Evolutionary conservation across 2,329 filamentous ascomycete genomes (phyloP).

Genomic region (Zopfia rhizophila): DNA sequence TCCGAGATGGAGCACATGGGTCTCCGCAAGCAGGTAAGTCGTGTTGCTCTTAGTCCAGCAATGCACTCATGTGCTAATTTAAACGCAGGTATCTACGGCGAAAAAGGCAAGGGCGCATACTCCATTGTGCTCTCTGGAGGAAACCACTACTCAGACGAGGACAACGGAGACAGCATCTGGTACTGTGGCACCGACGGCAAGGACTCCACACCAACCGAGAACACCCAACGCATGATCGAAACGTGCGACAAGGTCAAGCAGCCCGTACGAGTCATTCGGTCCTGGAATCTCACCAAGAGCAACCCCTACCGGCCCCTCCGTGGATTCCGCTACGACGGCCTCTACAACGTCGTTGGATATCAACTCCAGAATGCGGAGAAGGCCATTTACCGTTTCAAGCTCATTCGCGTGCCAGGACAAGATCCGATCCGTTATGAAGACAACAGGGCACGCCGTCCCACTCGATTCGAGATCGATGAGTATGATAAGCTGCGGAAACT

Average conservation of each 20-base stretch:
- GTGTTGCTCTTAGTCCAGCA: not conserved
- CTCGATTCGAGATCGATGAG: constrained; percentile 37
- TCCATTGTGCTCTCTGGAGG: constrained; percentile 65
- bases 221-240: constrained; percentile 58
- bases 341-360: constrained; percentile 60
- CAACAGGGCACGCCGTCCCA: constrained; percentile 56
- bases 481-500: constrained; percentile 41
- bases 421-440: constrained; percentile 59
- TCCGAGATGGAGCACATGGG: constrained; percentile 67
- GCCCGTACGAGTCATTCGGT: constrained; percentile 64
- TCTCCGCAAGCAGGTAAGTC: constrained; percentile 53
- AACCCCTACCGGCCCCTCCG: constrained; percentile 57
- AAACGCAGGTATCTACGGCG: constrained; percentile 59
- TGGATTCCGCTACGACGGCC: constrained; percentile 68
- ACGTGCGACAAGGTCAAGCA: constrained; percentile 45
- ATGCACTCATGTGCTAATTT: not conserved
- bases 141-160: constrained; percentile 59
- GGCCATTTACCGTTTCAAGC: constrained; percentile 60
- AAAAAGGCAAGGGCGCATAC: constrained; percentile 58
- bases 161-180: constrained; percentile 60
- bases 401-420: constrained; percentile 58
- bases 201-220: constrained; percentile 41
- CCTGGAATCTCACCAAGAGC: constrained; percentile 46
- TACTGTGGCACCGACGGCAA: constrained; percentile 63
- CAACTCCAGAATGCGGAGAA: constrained; percentile 53